Base-by-base conservation (phyloP, 2,329 filamentous ascomycete species). In the Pyricularia sp. region DNA sequence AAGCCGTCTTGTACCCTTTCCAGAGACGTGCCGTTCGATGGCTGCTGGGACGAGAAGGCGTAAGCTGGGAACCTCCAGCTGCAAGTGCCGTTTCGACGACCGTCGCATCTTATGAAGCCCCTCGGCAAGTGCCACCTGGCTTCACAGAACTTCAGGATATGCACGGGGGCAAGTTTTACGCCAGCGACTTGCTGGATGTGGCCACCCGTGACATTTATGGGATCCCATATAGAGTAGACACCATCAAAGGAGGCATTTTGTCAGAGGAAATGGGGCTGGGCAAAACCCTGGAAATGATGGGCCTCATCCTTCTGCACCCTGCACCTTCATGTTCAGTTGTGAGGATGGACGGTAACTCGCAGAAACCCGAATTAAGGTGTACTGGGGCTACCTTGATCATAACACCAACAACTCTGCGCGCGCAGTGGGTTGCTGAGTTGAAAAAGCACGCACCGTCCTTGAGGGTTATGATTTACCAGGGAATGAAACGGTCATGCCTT, bases 221-320 rank as follows among this genome's bases (percentile, higher is more conserved):
- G 2, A 85, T 84, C 65, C 72, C 74, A 40, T 72, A 76, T 60
- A 66, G 73, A 26, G 75, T 83, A 63, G 71, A 72, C n/a, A 68
- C 69, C 0, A 66, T 84, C 12, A 80, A 75, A 60, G 84, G 85
- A 13, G 89, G 89, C 0, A 87, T 91, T 62, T 76, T 93, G 5
- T 86, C 88, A 0, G 90, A 93, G 71, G 90, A 93, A 73, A 93
- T 93, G 90, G 90, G 90, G 0, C 77, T 93, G 1, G 90, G 90
- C 1, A 93, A 93, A 73, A 93, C 90, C 0, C 79, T 93, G 3
- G 90, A 93, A 75, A 79, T 90, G 2, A 84, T 92, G 60, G 82
- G 87, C 4, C 78, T 93, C 12, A 83, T 92, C n/a, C 78, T 84
- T 8, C 77, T 88, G 28, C 85, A 93, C 71, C 78, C 73, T 53